Percentiles rank a stretch among this genome's conserved stretches.
These are phyloP conservation scores for Pleurotus cornucopiae DNA, from an alignment of 768 basidiomycete species.

Conservation along the genomic window DNA sequence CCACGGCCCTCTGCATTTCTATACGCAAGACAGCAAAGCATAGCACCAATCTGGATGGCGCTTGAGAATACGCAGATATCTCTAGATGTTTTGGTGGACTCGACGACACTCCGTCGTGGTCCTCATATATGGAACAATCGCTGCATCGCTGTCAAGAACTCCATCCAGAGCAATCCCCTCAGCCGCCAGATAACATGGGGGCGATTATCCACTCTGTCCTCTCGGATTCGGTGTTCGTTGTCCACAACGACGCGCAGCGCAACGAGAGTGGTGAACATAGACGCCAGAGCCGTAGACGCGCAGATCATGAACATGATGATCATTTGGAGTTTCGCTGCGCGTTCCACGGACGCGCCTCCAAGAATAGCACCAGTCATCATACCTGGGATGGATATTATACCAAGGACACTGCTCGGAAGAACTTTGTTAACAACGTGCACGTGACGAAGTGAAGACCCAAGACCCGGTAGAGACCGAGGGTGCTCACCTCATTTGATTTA, in stretches of 20 bases:
- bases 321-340: constrained; percentile 86
- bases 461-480: background rate
- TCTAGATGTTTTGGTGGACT: too few relatives aligned
- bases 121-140: background rate
- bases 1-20: too few relatives aligned
- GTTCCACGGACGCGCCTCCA: constrained; percentile 79
- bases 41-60: too few relatives aligned
- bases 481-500: constrained; percentile 82
- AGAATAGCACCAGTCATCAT: constrained; percentile 94
- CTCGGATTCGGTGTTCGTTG: constrained; percentile 58
- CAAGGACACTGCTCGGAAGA: constrained; percentile 48
- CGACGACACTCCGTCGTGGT: too few relatives aligned
- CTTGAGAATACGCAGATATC: too few relatives aligned
- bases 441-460: background rate
- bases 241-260: constrained; percentile 66
- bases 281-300: constrained; percentile 67
- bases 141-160: background rate
- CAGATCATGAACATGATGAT: constrained; percentile 95
- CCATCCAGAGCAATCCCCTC: constrained; percentile 13
- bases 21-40: too few relatives aligned
- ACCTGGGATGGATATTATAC: constrained; percentile 75
- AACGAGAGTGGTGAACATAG: constrained; percentile 59
- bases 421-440: background rate
- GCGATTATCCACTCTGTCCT: constrained; percentile 52
- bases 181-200: constrained; percentile 20